Evolutionary conservation across 805 yeast genomes (phyloP), one percentile per base, ranked within the genome.

Genomic region (Suhomyces sp.): DNA sequence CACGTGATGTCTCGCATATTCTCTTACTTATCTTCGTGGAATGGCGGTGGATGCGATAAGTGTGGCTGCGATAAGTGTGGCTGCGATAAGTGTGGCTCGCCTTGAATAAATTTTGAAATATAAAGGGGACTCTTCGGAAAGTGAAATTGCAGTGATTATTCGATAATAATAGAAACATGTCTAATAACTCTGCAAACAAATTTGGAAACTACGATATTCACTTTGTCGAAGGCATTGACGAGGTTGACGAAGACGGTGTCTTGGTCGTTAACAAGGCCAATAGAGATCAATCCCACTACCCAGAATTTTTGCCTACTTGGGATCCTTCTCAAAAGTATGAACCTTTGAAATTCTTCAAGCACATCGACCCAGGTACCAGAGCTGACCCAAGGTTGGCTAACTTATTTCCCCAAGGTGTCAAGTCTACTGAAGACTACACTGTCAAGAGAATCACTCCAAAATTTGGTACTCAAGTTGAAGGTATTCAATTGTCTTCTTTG

Each of bases 261-360:
- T 69, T 77, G 52, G 79, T 80, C 15, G 69, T 80, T 46, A 76
- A 75, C 57, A 66, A 67, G 44, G 73, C 67, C 43, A 70, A 72
- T 54, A 66, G 74, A 52, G 64, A 59, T 5, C 55, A 58, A 17
- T 58, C 73, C 12, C 45, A 64, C 19, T 77, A 71, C 65, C 85
- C 86, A 2, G 84, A 80, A 9, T 85, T 80, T 70, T 73, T 84
- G 45, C 90, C 90, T 13, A 78, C 87, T 1, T 85, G 87, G 87
- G 82, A 84, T 61, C 84, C 84, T n/a, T 70, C 63, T 19, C 78
- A 82, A 60, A 78, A 79, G 58, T 76, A 67, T 60, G 76, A 73
- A 13, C 79, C 84, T 13, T 72, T 79, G 57, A 75, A 77, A 57
- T 80, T 80, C 51, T 83, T 82, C 69, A 81, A 80, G 61, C 79